Conservation (phyloP, 352 stramenopile genomes). For the Peronosclerospora sorghi region DNA sequence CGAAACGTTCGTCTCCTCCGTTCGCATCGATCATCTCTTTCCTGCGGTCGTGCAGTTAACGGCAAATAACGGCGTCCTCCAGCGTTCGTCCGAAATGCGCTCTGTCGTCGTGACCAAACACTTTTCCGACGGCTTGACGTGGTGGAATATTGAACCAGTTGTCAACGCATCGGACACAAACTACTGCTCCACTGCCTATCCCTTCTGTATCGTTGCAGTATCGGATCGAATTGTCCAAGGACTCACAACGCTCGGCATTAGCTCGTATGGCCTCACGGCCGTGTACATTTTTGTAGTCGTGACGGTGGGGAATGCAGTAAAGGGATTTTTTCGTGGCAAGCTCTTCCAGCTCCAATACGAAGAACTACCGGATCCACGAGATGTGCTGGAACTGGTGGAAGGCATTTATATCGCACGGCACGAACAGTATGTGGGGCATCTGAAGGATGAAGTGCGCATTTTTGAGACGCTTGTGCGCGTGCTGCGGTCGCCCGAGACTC, state of each 20-base stretch:
- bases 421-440: constrained; percentile 75
- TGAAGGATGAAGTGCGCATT: constrained; percentile 82
- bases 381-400: constrained; percentile 80
- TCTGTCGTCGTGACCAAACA: constrained; percentile 56
- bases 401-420: constrained; percentile 81
- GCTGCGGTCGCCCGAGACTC: constrained; percentile 69
- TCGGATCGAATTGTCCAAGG: constrained; percentile 83
- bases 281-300: constrained; percentile 84
- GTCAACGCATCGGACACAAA: constrained; percentile 12
- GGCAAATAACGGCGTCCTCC: constrained; percentile 42
- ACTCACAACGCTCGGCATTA: constrained; percentile 65
- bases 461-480: constrained; percentile 83
- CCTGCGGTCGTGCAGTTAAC: constrained; percentile 66
- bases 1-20: constrained; percentile 23
- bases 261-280: constrained; percentile 75
- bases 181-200: constrained; percentile 36
- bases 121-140: constrained; percentile 34
- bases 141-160: constrained; percentile 57
- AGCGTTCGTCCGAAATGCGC: constrained; percentile 40
- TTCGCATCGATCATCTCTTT: constrained; percentile 41
- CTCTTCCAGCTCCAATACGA: constrained; percentile 73
- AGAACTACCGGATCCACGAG: constrained; percentile 70
- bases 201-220: constrained; percentile 75
- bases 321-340: constrained; percentile 73
- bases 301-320: constrained; percentile 76